A percentile compares a stretch with the other conserved stretches of the same genome.
Evolutionary conservation across 192 early-diverging fungal genomes (phyloP).

Genomic region (Coemansia sp.): DNA sequence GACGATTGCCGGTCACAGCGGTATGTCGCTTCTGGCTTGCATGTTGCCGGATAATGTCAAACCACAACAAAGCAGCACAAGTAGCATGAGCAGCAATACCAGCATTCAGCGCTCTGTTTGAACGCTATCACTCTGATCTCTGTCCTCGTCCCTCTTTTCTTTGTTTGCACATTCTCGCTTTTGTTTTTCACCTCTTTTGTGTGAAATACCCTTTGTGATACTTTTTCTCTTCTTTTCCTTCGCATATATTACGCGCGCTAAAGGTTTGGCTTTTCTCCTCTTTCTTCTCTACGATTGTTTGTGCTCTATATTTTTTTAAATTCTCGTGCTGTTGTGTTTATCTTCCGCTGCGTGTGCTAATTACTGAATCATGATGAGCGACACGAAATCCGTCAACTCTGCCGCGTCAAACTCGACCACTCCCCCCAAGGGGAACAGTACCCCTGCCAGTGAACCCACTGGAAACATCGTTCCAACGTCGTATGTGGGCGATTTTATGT

Average conservation of each 20-base stretch:
- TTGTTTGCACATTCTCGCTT: background rate
- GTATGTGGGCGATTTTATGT: constrained; percentile 63
- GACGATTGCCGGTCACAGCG: too few relatives aligned
- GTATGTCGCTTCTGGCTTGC: too few relatives aligned
- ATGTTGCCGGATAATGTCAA: too few relatives aligned
- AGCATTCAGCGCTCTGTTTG: too few relatives aligned
- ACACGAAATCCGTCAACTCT: constrained; percentile 40
- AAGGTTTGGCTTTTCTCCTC: background rate
- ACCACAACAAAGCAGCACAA: too few relatives aligned
- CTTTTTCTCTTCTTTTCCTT: background rate
- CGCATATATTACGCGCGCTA: background rate
- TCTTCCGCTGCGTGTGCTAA: background rate
- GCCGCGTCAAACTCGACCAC: constrained; percentile 19
- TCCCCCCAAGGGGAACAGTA: constrained; percentile 6
- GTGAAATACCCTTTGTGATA: background rate
- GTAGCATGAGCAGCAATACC: too few relatives aligned
- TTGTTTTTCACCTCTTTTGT: background rate
- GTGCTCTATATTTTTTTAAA: background rate
- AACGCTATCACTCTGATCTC: too few relatives aligned
- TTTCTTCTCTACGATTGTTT: background rate
- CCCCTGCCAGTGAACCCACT: constrained; percentile 28
- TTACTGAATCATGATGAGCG: constrained; percentile 35
- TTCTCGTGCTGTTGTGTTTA: background rate
- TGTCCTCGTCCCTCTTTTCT: background rate
- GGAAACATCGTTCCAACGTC: constrained; percentile 60